Evolutionary conservation across 2,329 filamentous ascomycete species (phyloP).

Genomic region (Ascochyta lentis): DNA sequence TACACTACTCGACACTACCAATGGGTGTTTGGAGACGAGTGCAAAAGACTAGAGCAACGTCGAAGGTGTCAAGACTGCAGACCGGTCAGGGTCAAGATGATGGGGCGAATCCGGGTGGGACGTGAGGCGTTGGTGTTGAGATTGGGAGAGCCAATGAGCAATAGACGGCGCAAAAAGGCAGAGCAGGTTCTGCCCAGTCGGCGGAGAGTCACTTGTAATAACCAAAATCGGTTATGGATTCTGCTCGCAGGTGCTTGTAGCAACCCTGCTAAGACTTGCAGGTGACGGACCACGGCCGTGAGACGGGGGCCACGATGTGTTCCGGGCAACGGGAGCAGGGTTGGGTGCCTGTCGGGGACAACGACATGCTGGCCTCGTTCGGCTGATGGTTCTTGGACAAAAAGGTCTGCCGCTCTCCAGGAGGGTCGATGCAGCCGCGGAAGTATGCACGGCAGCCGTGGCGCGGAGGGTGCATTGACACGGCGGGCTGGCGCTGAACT

Average conservation of each 20-base stretch:
- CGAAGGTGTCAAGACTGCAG: constrained; percentile 7
- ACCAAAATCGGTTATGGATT: constrained; percentile 46
- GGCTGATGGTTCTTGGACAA: constrained; percentile 51
- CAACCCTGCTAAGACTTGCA: constrained; percentile 46
- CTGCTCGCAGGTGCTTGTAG: constrained; percentile 44
- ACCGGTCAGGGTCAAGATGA: constrained; percentile 21
- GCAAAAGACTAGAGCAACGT: constrained; percentile 11
- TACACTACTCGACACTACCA: constrained; percentile 1
- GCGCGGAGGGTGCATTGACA: constrained; percentile 37
- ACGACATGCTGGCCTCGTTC: constrained; percentile 48
- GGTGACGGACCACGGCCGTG: constrained; percentile 48
- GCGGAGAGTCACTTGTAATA: constrained; percentile 50
- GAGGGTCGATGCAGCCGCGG: constrained; percentile 46
- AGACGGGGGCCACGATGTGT: constrained; percentile 46
- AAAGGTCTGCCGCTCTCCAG: constrained; percentile 38
- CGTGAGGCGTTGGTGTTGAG: constrained; percentile 29
- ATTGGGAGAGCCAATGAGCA: constrained; percentile 35
- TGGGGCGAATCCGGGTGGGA: constrained; percentile 20
- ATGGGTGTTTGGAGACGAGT: neutral
- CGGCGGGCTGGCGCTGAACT: constrained; percentile 23
- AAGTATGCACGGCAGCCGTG: constrained; percentile 41
- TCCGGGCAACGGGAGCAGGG: constrained; percentile 48
- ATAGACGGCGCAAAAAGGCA: constrained; percentile 37
- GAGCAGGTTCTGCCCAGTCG: constrained; percentile 36
- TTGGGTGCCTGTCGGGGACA: constrained; percentile 40